These are phyloP conservation scores for Coniochaeta hoffmannii DNA, from an alignment of 2,329 filamentous ascomycete species.

Conservation along the genomic window DNA sequence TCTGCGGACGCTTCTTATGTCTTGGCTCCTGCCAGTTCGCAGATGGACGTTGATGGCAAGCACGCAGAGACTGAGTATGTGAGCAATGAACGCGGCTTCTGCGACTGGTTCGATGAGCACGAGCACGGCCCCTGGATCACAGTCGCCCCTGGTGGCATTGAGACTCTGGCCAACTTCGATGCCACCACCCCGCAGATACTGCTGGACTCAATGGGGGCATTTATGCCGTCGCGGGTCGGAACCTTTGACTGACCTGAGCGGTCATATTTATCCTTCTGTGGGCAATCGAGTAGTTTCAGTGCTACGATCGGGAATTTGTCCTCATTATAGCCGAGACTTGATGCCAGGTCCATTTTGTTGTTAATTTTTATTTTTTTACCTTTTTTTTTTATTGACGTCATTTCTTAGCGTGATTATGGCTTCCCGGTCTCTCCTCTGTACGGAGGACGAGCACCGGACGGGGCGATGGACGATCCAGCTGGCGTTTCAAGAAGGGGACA, in stretches of 20 bases:
- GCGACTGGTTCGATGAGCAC: neutral
- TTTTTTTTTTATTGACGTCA: neutral
- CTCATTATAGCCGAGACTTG: too few relatives aligned
- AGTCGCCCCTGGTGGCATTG: neutral
- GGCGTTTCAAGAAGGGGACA: neutral
- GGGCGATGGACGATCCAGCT: neutral
- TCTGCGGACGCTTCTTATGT: neutral
- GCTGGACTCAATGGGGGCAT: neutral
- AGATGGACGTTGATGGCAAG: neutral
- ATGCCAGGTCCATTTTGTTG: too few relatives aligned
- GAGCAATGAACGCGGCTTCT: neutral
- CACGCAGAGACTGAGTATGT: neutral
- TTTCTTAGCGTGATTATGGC: neutral
- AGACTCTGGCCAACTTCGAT: neutral
- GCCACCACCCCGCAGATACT: neutral
- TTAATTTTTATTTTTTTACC: too few relatives aligned
- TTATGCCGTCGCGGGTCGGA: neutral
- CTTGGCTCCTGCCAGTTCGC: neutral
- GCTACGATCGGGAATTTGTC: too few relatives aligned
- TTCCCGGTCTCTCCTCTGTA: neutral
- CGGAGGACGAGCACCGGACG: neutral
- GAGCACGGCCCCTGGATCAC: neutral
- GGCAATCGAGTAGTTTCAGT: too few relatives aligned
- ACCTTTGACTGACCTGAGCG: neutral
- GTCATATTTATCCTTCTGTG: too few relatives aligned